Percentiles rank a stretch among this genome's conserved stretches.
Evolutionary conservation across 2,329 filamentous ascomycete genomes (phyloP).

Genomic region (Fusarium napiforme): DNA sequence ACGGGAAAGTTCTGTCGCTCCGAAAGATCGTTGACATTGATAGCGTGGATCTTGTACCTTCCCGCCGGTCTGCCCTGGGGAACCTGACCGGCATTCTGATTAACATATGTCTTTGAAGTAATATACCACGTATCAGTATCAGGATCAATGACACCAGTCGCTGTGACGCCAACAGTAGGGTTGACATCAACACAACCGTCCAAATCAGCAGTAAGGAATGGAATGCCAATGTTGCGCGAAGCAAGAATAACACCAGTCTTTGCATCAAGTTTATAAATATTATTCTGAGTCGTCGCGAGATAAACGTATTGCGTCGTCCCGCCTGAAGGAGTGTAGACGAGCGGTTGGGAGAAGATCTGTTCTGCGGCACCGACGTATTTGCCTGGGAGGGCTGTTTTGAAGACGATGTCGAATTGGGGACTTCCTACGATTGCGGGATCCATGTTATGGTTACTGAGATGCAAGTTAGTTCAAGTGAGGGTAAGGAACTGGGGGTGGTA

Average conservation of each 20-base stretch:
- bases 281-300: slow-evolving; percentile 67
- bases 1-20: slow-evolving; percentile 59
- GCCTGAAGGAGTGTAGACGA: slow-evolving; percentile 60
- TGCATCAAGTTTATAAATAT: slow-evolving; percentile 66
- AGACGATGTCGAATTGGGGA: slow-evolving; percentile 65
- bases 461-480: fast-evolving
- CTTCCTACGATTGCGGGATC: slow-evolving; percentile 68
- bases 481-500: slow-evolving; percentile 41
- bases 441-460: slow-evolving; percentile 67
- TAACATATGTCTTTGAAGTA: slow-evolving; percentile 55
- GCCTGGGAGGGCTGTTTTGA: slow-evolving; percentile 62
- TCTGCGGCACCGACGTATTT: slow-evolving; percentile 61
- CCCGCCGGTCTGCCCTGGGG: slow-evolving; percentile 50
- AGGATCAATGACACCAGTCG: slow-evolving; percentile 59
- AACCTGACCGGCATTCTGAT: slow-evolving; percentile 45
- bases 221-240: slow-evolving; percentile 59
- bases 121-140: slow-evolving; percentile 57
- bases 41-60: slow-evolving; percentile 52
- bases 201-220: slow-evolving; percentile 61
- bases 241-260: slow-evolving; percentile 63
- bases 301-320: slow-evolving; percentile 64
- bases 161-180: slow-evolving; percentile 58
- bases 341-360: slow-evolving; percentile 63
- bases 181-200: slow-evolving; percentile 61
- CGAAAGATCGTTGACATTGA: slow-evolving; percentile 52